A percentile compares a stretch with the other conserved stretches of the same genome.
These are phyloP conservation scores for Mycena filopes DNA, from an alignment of 768 basidiomycete species.

Conservation along the genomic window DNA sequence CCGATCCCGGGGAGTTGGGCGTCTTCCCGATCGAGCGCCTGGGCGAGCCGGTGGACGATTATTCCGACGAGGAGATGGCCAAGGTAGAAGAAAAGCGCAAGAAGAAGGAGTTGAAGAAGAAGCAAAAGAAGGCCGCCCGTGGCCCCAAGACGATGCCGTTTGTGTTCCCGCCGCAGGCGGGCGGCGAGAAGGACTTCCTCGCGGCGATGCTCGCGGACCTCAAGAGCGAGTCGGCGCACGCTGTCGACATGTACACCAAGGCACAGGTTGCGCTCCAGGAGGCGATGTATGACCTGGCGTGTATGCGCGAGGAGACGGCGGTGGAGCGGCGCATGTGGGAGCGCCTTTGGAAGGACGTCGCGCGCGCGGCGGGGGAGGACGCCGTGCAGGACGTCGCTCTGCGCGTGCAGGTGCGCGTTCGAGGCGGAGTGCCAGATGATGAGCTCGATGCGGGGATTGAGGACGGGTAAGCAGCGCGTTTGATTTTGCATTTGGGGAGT, in stretches of 20 bases:
- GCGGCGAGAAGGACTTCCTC: slow-evolving; percentile 1
- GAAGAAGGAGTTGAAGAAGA: neutral
- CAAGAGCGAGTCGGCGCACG: slow-evolving; percentile 6
- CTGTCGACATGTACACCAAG: neutral
- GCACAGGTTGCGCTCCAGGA: slow-evolving; percentile 16
- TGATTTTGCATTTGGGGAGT: too few species aligned
- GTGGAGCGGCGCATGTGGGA: slow-evolving; percentile 17
- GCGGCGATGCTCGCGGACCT: slow-evolving; percentile 15
- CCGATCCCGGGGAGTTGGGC: neutral
- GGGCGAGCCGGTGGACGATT: slow-evolving; percentile 9
- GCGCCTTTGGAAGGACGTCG: slow-evolving; percentile 6
- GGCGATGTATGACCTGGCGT: slow-evolving; percentile 14
- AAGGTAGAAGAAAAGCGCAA: neutral
- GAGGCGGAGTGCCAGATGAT: neutral
- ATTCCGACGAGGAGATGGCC: slow-evolving; percentile 11
- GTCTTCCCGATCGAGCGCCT: slow-evolving; percentile 10
- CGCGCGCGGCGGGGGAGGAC: slow-evolving; percentile 5
- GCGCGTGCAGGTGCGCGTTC: neutral
- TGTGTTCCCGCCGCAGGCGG: slow-evolving; percentile 7
- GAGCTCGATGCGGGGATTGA: neutral
- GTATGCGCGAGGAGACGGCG: slow-evolving; percentile 1
- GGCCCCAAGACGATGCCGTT: slow-evolving; percentile 4
- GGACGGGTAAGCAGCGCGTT: slow-evolving; percentile 3
- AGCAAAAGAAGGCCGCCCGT: too few species aligned
- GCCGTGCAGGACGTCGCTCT: neutral